Conservation (phyloP, 78 protist species). For the Dictyostelium citrinum region DNA sequence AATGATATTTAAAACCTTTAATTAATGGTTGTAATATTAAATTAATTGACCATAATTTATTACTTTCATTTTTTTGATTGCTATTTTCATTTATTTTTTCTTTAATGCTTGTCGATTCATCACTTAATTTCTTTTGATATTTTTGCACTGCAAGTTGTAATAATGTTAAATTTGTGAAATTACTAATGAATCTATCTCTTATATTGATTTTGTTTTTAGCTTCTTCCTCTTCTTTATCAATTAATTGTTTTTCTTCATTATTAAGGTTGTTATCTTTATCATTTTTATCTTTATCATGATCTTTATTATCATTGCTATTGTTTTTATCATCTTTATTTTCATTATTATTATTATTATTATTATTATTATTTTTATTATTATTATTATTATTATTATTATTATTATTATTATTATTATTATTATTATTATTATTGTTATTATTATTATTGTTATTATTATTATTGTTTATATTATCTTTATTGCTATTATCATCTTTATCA, state of each 20-base stretch:
- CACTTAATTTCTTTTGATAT: constrained; percentile 9
- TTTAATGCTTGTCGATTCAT: background rate
- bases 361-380: background rate
- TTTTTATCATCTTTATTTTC: no score
- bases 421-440: background rate
- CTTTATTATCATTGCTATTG: background rate
- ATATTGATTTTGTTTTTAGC: background rate
- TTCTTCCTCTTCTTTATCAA: background rate
- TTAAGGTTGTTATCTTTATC: background rate
- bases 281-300: no score
- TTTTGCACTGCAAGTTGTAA: constrained; percentile 36
- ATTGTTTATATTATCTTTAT: background rate
- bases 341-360: background rate
- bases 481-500: background rate
- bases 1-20: constrained; percentile 64
- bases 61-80: background rate
- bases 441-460: background rate
- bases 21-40: constrained; percentile 24
- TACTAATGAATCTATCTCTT: background rate
- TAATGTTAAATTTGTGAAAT: constrained; percentile 13
- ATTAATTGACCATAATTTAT: constrained; percentile 50
- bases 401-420: no score
- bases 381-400: no score
- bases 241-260: background rate
- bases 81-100: background rate